Conservation (phyloP, 768 basidiomycete species). For the Jaapia argillacea region DNA sequence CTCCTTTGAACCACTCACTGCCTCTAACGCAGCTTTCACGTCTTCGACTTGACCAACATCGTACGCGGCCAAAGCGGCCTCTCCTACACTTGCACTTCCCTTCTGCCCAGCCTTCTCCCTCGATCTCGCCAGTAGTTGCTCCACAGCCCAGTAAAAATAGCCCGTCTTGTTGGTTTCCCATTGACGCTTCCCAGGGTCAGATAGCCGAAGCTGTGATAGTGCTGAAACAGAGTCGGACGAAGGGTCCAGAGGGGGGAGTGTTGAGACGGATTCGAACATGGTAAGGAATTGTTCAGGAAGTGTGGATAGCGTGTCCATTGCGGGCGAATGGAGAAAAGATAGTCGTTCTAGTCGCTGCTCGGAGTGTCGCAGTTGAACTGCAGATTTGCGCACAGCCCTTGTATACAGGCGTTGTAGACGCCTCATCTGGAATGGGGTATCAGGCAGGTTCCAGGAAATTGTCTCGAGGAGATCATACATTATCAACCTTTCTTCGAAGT, state of each 20-base stretch:
- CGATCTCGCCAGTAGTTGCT: constrained; percentile 11
- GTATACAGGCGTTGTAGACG: constrained; percentile 46
- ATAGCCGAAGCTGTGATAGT: constrained; percentile 14
- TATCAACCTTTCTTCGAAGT: constrained; percentile 54
- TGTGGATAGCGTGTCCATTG: constrained; percentile 26
- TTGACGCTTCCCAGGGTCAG: constrained; percentile 14
- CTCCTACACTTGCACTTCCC: neutral
- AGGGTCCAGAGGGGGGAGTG: constrained; percentile 36
- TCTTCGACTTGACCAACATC: neutral
- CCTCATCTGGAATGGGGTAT: constrained; percentile 48
- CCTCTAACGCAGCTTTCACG: neutral
- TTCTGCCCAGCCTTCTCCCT: constrained; percentile 3
- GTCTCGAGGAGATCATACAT: constrained; percentile 43
- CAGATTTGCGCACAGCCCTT: constrained; percentile 40
- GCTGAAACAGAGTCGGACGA: constrained; percentile 28
- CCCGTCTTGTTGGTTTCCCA: constrained; percentile 26
- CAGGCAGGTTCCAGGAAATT: constrained; percentile 1
- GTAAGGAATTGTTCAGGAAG: constrained; percentile 30
- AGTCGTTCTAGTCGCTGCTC: constrained; percentile 32
- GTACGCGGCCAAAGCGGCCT: neutral
- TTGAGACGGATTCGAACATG: constrained; percentile 38
- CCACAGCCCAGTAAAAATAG: constrained; percentile 27
- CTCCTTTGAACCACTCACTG: neutral
- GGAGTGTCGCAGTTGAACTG: constrained; percentile 35
- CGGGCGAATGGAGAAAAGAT: constrained; percentile 31